Evolutionary conservation across 2,329 filamentous ascomycete genomes (phyloP).

Genomic region (Pseudogymnoascus sp.): DNA sequence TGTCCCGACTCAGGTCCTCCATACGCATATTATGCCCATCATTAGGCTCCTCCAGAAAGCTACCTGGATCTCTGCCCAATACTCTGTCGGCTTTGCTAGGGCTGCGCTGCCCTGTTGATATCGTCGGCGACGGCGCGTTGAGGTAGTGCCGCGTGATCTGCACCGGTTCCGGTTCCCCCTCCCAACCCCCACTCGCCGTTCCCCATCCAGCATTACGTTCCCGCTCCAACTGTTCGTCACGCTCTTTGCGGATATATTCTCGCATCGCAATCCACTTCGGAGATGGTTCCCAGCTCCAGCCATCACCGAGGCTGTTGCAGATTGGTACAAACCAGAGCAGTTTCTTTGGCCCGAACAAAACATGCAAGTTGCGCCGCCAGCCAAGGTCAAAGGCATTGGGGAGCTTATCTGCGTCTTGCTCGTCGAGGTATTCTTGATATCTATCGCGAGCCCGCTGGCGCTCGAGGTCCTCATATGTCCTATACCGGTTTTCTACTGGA

Average conservation of each 20-base stretch:
- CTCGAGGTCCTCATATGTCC: conserved; percentile 46
- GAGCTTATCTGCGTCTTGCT: conserved; percentile 77
- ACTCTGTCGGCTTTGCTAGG: conserved; percentile 29
- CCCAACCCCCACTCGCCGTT: conserved; percentile 14
- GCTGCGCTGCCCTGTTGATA: not conserved
- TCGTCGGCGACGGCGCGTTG: conserved; percentile 12
- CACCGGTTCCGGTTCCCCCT: conserved; percentile 9
- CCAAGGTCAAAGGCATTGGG: conserved; percentile 93
- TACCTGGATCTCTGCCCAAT: conserved; percentile 25
- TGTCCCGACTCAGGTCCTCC: conserved; percentile 17
- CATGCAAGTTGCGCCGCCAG: conserved; percentile 65
- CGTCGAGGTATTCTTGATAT: conserved; percentile 77
- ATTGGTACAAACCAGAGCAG: conserved; percentile 73
- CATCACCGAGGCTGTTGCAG: conserved; percentile 79
- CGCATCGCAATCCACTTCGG: conserved; percentile 66
- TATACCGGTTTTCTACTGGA: conserved; percentile 19
- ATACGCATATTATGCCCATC: conserved; percentile 22
- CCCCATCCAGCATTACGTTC: conserved; percentile 65
- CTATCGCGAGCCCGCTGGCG: conserved; percentile 55
- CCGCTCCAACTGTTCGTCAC: conserved; percentile 51
- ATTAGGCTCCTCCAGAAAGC: conserved; percentile 14
- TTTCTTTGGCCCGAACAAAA: conserved; percentile 71
- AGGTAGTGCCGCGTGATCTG: conserved; percentile 12
- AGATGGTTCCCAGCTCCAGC: conserved; percentile 89
- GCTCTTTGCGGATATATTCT: conserved; percentile 50